Percentiles rank a stretch among this genome's conserved stretches.
These are phyloP conservation scores for Epichloe gansuensis DNA, from an alignment of 2,329 filamentous ascomycete genomes.

Conservation along the genomic window DNA sequence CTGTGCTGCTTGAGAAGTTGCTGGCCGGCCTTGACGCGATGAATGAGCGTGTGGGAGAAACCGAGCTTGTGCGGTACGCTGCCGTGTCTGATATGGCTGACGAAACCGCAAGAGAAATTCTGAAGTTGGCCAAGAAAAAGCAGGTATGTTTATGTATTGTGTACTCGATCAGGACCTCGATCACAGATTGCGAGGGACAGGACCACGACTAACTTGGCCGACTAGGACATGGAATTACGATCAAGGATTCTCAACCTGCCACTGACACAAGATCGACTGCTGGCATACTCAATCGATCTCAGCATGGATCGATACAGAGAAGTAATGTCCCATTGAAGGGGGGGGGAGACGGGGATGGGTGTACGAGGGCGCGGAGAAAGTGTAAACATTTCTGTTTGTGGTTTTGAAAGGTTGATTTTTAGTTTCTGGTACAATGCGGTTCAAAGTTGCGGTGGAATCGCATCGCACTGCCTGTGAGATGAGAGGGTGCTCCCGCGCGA, in stretches of 20 bases:
- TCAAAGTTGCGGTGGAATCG: background rate
- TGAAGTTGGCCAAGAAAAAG: conserved; percentile 40
- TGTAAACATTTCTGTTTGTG: background rate
- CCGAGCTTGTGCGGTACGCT: conserved; percentile 44
- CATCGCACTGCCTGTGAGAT: background rate
- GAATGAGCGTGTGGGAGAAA: conserved; percentile 29
- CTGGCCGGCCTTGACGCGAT: conserved; percentile 43
- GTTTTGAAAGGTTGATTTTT: background rate
- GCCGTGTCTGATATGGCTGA: conserved; percentile 74
- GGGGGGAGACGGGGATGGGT: background rate
- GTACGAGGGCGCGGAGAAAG: background rate
- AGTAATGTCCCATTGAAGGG: conserved; percentile 38
- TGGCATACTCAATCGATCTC: conserved; percentile 57
- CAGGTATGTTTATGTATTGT: conserved; percentile 31
- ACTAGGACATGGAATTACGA: conserved; percentile 24
- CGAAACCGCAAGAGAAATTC: conserved; percentile 53
- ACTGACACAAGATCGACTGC: conserved; percentile 58
- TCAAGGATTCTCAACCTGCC: conserved; percentile 43
- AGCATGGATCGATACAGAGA: conserved; percentile 56
- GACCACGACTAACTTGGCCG: conserved; percentile 1
- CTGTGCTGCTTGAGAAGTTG: conserved; percentile 41
- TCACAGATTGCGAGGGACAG: background rate
- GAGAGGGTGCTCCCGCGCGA: background rate
- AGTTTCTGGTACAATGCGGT: background rate
- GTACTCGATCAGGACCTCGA: no score